Percentiles rank a stretch among this genome's conserved stretches.
Conservation (phyloP, 495 filamentous ascomycete genomes). For the Aspergillus avenaceus region DNA sequence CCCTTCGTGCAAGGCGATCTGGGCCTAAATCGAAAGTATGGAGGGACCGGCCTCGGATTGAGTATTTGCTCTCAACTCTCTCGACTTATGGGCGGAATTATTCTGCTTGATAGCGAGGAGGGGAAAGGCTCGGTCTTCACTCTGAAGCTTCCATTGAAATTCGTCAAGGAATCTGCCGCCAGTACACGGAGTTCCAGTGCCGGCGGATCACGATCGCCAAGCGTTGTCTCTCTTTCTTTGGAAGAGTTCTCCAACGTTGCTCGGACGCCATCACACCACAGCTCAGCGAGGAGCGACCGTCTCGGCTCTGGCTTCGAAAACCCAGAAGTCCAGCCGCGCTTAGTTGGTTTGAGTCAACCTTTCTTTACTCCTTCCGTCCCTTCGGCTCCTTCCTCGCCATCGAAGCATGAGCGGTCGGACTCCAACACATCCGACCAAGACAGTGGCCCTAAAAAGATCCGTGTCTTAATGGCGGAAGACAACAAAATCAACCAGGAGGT, state of each 20-base stretch:
- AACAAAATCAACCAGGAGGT: constrained; percentile 95
- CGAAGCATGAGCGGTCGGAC: background rate
- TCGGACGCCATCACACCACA: constrained; percentile 20
- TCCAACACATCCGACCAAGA: constrained; percentile 20
- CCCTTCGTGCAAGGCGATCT: constrained; percentile 92
- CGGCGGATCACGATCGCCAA: constrained; percentile 22
- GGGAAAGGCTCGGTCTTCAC: constrained; percentile 78
- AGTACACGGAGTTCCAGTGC: constrained; percentile 34
- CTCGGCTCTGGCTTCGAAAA: constrained; percentile 25
- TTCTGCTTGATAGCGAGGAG: constrained; percentile 66
- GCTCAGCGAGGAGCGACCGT: constrained; percentile 18
- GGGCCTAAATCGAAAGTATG: constrained; percentile 82
- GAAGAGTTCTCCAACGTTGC: constrained; percentile 28
- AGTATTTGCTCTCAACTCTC: constrained; percentile 87
- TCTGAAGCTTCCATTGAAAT: constrained; percentile 78
- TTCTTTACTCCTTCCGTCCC: constrained; percentile 68
- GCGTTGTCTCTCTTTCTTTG: constrained; percentile 18
- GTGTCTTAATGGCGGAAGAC: constrained; percentile 90
- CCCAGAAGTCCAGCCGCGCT: constrained; percentile 60
- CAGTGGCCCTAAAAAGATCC: constrained; percentile 50
- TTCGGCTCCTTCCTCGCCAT: constrained; percentile 7
- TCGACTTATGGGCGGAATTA: constrained; percentile 73
- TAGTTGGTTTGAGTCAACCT: constrained; percentile 80
- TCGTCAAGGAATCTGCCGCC: constrained; percentile 60
- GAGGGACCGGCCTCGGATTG: constrained; percentile 85